phyloP scores from a whole-genome alignment of 768 basidiomycete genomes.

The Gautieria morchelliformis region DNA sequence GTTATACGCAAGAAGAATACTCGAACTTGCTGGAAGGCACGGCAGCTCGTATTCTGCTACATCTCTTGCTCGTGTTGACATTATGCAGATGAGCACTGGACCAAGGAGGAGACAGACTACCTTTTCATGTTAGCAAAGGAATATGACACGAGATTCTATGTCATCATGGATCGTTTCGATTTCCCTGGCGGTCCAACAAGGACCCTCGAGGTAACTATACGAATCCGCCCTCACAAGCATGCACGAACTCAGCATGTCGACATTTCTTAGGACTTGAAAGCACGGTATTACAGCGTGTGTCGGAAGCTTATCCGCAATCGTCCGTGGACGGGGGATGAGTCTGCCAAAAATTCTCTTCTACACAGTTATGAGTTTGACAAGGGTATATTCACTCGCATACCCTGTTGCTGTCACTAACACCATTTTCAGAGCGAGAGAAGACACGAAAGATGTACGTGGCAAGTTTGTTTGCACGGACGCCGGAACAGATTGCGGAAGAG shows the following conservation, averaged over 20 bases:
- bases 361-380: slow-evolving; percentile 81
- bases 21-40: slow-evolving; percentile 64
- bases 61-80: background rate
- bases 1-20: slow-evolving; percentile 85
- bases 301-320: slow-evolving; percentile 77
- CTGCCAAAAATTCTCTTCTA: slow-evolving; percentile 54
- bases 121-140: slow-evolving; percentile 71
- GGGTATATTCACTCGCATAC: slow-evolving; percentile 34
- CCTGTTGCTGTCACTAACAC: background rate
- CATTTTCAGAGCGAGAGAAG: slow-evolving; percentile 56
- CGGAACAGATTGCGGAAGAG: slow-evolving; percentile 88
- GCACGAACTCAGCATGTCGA: background rate
- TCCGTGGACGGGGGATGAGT: slow-evolving; percentile 79
- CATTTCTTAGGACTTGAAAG: slow-evolving; percentile 70
- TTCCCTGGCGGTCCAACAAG: slow-evolving; percentile 45
- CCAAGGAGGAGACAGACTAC: slow-evolving; percentile 89
- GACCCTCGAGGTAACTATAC: slow-evolving; percentile 55
- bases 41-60: slow-evolving; percentile 7
- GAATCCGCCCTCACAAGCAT: background rate
- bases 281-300: slow-evolving; percentile 87
- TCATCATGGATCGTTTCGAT: slow-evolving; percentile 86
- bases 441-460: slow-evolving; percentile 81
- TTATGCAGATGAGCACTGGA: slow-evolving; percentile 68
- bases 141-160: slow-evolving; percentile 83
- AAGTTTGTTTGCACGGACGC: slow-evolving; percentile 81